phyloP scores from a whole-genome alignment of 2,329 filamentous ascomycete genomes.

The Aaosphaeria arxii region DNA sequence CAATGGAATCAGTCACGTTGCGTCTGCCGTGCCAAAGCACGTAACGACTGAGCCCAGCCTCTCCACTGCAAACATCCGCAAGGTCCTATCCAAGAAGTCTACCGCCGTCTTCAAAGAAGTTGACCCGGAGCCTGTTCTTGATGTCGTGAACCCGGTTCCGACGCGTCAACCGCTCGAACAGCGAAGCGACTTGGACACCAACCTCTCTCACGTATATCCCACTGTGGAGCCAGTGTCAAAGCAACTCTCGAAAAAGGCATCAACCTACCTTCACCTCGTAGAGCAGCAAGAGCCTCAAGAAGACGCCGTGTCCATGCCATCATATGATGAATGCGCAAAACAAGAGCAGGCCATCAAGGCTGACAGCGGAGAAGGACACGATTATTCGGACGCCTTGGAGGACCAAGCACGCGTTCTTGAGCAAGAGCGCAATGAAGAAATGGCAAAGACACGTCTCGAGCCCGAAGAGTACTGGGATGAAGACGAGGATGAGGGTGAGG shows the following conservation, averaged over 20 bases:
- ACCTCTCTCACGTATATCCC: constrained; percentile 17
- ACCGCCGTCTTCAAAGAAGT: constrained; percentile 56
- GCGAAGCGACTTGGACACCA: not conserved
- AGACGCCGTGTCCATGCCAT: constrained; percentile 9
- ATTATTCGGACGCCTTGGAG: constrained; percentile 38
- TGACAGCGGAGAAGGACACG: constrained; percentile 17
- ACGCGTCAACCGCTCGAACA: constrained; percentile 17
- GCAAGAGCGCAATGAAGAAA: constrained; percentile 34
- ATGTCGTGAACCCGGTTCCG: constrained; percentile 9
- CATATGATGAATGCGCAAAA: constrained; percentile 1
- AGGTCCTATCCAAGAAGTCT: constrained; percentile 50
- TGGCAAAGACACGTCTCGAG: constrained; percentile 39
- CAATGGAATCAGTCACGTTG: constrained; percentile 12
- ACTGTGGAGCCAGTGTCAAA: constrained; percentile 3
- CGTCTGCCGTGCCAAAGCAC: constrained; percentile 20
- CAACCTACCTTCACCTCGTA: not conserved
- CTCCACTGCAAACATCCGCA: constrained; percentile 42
- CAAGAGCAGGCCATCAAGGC: constrained; percentile 11
- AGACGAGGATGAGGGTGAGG: constrained; percentile 68
- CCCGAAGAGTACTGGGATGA: constrained; percentile 71
- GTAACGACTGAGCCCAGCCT: constrained; percentile 22
- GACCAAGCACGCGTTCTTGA: constrained; percentile 34
- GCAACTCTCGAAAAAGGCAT: constrained; percentile 2
- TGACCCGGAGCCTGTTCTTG: constrained; percentile 14
- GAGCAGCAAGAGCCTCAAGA: not conserved